phyloP scores from a whole-genome alignment of 805 yeast genomes.

The Priceomyces haplophilus region DNA sequence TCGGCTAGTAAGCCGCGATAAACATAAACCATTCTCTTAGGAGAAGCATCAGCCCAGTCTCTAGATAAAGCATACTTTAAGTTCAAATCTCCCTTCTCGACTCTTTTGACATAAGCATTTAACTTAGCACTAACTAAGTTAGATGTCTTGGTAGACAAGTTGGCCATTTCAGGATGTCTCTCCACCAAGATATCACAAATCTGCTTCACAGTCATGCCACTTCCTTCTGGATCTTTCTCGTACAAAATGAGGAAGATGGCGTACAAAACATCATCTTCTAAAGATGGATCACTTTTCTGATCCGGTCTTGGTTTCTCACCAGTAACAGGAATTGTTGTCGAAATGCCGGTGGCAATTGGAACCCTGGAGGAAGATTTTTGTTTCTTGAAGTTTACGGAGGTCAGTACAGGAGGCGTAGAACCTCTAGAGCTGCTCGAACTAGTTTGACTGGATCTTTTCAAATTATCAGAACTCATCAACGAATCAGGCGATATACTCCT shows the following conservation, averaged over 20 bases:
- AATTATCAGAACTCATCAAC: slow-evolving; percentile 29
- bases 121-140: slow-evolving; percentile 78
- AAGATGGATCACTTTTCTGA: slow-evolving; percentile 54
- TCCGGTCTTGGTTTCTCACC: slow-evolving; percentile 68
- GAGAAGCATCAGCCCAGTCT: slow-evolving; percentile 90
- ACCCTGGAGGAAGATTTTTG: slow-evolving; percentile 41
- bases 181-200: slow-evolving; percentile 73
- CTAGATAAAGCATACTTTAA: slow-evolving; percentile 73
- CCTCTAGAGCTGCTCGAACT: slow-evolving; percentile 30
- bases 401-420: slow-evolving; percentile 27
- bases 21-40: slow-evolving; percentile 84
- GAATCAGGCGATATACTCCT: slow-evolving; percentile 45
- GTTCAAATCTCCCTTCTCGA: slow-evolving; percentile 76
- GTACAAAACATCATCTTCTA: slow-evolving; percentile 72
- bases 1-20: slow-evolving; percentile 74
- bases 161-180: slow-evolving; percentile 81
- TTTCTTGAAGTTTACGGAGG: slow-evolving; percentile 23
- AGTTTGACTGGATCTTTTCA: slow-evolving; percentile 7
- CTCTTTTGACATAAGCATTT: slow-evolving; percentile 81
- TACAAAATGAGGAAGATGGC: slow-evolving; percentile 71
- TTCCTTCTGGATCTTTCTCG: slow-evolving; percentile 64
- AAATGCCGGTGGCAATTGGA: slow-evolving; percentile 66
- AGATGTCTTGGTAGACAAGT: slow-evolving; percentile 73
- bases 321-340: slow-evolving; percentile 77
- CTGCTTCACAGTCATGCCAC: slow-evolving; percentile 89